Base-by-base conservation (phyloP, 352 stramenopile genomes). In the Phytopythium aichiense region DNA sequence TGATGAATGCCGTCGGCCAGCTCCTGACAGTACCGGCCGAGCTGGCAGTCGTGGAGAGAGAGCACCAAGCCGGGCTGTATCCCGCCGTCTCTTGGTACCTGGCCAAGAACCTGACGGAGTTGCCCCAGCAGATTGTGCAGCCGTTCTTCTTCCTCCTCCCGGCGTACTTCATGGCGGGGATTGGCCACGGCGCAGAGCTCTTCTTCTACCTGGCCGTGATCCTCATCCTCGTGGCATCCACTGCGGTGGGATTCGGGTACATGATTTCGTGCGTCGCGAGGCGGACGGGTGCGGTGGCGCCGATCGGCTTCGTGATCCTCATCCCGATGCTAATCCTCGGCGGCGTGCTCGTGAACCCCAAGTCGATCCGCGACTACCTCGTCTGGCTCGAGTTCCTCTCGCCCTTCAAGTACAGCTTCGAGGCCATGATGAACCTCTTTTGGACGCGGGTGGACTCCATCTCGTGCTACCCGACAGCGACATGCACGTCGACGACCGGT, bases 301-400 rank as follows among this genome's bases (percentile, higher is more conserved):
- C 70, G 25, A 37, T 73, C 31, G 64, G 63, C n/a, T 45, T 71
- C 20, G 22, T 68, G 16, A 49, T 66, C 8, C 54, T 68, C 31
- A 56, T 73, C 2, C 67, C 67, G 12, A 65, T 73, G 28, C 20
- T 73, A 1, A 49, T 73, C 33, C 65, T 73, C 61, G 67, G 67
- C 42, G 67, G 67, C 11, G 33, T 71, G 7, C 69, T 73, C 33
- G 18, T 73, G 16, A 73, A 73, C 49, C 25, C 63, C 2, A 38
- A 68, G 58, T 51, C 37, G 33, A 59, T 45, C 2, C 67, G 61
- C 2, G 67, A 61, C 18, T 73, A 67, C 67, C 67, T 70, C 23
- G 37, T 53, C 22, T 73, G 66, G 66, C 25, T 73, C 25, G 38
- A 66, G 38, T 69, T 65, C 63, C 31, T 73, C 30, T 73, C 66